Evolutionary conservation across 2,329 filamentous ascomycete genomes (phyloP), one percentile per base, ranked within the genome.

Genomic region (Xylaria hypoxylon): DNA sequence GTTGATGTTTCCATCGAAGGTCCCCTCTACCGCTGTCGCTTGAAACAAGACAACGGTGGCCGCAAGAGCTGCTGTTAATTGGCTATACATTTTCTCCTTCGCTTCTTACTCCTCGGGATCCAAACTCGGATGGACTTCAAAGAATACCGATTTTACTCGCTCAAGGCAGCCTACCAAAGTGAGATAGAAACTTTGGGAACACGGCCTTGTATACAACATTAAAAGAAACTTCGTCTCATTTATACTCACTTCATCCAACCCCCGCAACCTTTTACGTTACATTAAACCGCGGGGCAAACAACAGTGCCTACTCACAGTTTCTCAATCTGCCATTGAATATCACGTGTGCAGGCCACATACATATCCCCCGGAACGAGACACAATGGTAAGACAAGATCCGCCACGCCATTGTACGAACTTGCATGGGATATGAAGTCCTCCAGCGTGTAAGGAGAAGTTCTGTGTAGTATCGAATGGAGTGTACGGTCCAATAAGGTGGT

Each of bases 1-100:
- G 79, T 92, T 92, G 67, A 92, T 76, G 74, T 92, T 92, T 3
- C 77, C 77, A 60, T 72, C 69, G 48, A 77, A 76, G 22, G 51
- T 60, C 5, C 68, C 73, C 24, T 45, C 55, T 17, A 64, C 71
- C 3, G 62, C 10, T 13, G 56, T 56, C 5, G 62, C 59, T 33
- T 63, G 59, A 26, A 70, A 28, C 13, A 61, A n/a, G 28, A 44
- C 38, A 15, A 50, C 31, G 17, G 51, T 44, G 2, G 38, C 44
- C 13, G 24, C 26, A 17, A 69, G 3, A 28, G 19, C 47, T 22
- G 38, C 13, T 19, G 24, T 38, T 13, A 35, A 28, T 47, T 38
- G 45, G 38, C n/a, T 28, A 3, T 53, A 40, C 68, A 68, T 70
- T 38, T 53, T 50, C 26, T 19, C 8, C 33, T 17, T 53, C 11